phyloP scores from a whole-genome alignment of 1,284 basidiomycete species.

The Leucoagaricus sp. region DNA sequence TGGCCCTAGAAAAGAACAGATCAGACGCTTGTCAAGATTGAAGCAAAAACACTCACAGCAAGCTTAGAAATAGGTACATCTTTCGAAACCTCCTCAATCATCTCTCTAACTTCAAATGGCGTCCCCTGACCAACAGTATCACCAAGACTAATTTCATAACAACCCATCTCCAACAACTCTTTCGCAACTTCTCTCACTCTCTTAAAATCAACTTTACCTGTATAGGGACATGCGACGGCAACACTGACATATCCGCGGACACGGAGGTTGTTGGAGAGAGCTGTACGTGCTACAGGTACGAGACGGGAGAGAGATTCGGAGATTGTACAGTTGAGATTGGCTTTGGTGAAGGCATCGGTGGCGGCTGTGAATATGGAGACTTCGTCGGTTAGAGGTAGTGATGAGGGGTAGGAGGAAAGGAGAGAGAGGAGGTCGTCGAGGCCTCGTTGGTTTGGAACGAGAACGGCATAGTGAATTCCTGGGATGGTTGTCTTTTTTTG shows the following conservation, averaged over 20 bases:
- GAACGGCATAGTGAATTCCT: constrained; percentile 75
- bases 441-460: constrained; percentile 85
- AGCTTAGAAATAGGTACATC: constrained; percentile 63
- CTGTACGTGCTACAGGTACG: constrained; percentile 62
- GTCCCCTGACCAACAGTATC: constrained; percentile 92
- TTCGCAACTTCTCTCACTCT: constrained; percentile 73
- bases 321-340: constrained; percentile 84
- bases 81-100: constrained; percentile 73
- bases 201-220: constrained; percentile 72
- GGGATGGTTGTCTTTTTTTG: constrained; percentile 52
- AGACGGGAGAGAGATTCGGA: constrained; percentile 73
- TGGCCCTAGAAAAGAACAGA: constrained; percentile 48
- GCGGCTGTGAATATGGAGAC: constrained; percentile 91
- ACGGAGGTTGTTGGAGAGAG: constrained; percentile 61
- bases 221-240: constrained; percentile 85
- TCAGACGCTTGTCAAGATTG: constrained; percentile 5
- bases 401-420: constrained; percentile 39
- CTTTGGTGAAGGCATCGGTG: constrained; percentile 83
- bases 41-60: constrained; percentile 55
- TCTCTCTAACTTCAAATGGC: constrained; percentile 63
- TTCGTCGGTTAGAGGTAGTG: constrained; percentile 69
- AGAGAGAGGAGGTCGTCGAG: constrained; percentile 66
- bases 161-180: constrained; percentile 85
- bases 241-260: constrained; percentile 90
- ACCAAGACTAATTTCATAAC: constrained; percentile 90